These are phyloP conservation scores for Sporobolomyces roseus DNA, from an alignment of 768 basidiomycete genomes.

Conservation along the genomic window DNA sequence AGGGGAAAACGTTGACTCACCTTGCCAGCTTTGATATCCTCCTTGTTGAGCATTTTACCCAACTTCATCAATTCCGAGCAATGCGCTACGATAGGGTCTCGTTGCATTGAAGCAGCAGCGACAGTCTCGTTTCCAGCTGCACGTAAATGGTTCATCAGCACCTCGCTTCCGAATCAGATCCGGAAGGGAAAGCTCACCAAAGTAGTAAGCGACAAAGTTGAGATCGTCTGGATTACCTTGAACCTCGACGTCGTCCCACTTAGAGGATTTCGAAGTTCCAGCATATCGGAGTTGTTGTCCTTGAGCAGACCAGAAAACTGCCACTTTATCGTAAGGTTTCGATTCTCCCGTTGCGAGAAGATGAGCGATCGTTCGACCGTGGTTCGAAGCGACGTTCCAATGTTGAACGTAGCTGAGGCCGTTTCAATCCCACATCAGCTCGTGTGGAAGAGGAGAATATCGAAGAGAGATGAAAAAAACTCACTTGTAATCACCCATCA, in stretches of 20 bases:
- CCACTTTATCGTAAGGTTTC: constrained; percentile 67
- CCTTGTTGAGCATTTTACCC: constrained; percentile 71
- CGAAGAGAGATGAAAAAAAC: no score
- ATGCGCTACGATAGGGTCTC: constrained; percentile 56
- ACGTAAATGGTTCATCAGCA: no score
- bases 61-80: constrained; percentile 72
- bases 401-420: constrained; percentile 84
- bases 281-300: constrained; percentile 83
- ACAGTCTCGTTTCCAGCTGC: constrained; percentile 36
- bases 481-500: constrained; percentile 55
- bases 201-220: constrained; percentile 82
- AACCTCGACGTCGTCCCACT: constrained; percentile 72
- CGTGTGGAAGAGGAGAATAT: no score
- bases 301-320: constrained; percentile 79
- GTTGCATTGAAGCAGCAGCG: constrained; percentile 41
- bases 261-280: constrained; percentile 59
- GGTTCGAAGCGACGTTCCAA: constrained; percentile 68
- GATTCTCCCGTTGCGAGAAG: constrained; percentile 61
- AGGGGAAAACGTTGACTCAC: constrained; percentile 20
- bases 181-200: constrained; percentile 30
- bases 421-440: no score
- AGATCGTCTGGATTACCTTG: constrained; percentile 69
- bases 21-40: constrained; percentile 71
- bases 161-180: no score
- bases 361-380: constrained; percentile 75